Percentiles rank a stretch among this genome's conserved stretches.
Conservation (phyloP, 2,329 filamentous ascomycete species). For the Colletotrichum graminicola region DNA sequence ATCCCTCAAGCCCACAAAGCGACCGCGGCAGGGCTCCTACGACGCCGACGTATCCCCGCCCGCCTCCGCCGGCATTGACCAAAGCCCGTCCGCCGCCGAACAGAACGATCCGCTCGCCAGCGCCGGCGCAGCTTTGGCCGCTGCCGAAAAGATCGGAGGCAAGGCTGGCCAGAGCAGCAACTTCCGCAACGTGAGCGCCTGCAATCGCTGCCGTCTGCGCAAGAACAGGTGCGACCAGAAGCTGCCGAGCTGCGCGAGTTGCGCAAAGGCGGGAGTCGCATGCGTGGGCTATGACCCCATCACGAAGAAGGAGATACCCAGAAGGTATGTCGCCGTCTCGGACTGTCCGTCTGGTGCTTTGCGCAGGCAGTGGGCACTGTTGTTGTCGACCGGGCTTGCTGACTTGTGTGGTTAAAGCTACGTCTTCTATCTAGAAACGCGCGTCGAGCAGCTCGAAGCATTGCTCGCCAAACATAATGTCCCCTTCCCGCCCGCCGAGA, state of each 20-base stretch:
- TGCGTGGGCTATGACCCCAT: conserved; percentile 98
- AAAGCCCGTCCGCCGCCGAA: conserved; percentile 50
- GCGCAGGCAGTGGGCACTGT: neutral
- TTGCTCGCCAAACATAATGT: conserved; percentile 78
- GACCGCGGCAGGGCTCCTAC: conserved; percentile 67
- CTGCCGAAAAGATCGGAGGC: conserved; percentile 47
- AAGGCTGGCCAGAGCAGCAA: conserved; percentile 72
- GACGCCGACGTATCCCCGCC: conserved; percentile 56
- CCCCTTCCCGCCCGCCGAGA: conserved; percentile 76
- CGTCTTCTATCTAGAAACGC: conserved; percentile 92
- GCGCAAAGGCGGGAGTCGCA: conserved; percentile 90
- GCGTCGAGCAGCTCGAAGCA: conserved; percentile 85
- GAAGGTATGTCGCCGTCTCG: conserved; percentile 71
- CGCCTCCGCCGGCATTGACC: conserved; percentile 52
- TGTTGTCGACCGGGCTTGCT: conserved; percentile 4
- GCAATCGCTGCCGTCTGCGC: conserved; percentile 89
- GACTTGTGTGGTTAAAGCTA: conserved; percentile 67
- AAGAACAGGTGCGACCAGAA: conserved; percentile 97
- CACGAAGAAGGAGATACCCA: conserved; percentile 93
- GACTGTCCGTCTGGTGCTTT: neutral
- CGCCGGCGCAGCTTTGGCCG: conserved; percentile 47
- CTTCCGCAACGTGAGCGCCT: conserved; percentile 92
- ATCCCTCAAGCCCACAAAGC: conserved; percentile 66
- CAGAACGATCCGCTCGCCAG: conserved; percentile 45
- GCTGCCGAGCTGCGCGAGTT: conserved; percentile 89